Evolutionary conservation across 805 yeast species (phyloP).

Genomic region (Myxozyma neglecta): DNA sequence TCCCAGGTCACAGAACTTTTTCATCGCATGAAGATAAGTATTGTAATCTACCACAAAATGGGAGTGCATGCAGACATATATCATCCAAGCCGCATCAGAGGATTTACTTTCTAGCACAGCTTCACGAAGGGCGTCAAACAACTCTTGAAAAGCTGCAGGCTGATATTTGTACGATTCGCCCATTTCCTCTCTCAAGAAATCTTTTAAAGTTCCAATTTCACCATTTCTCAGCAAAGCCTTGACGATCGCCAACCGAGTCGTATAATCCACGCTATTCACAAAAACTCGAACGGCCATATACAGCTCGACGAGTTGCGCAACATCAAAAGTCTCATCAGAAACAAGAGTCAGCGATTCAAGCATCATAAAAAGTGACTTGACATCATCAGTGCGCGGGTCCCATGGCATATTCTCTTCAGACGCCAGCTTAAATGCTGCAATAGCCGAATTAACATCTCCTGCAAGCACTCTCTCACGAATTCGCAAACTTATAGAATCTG

Average conservation of each 20-base stretch:
- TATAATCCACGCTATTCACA: conserved; percentile 43
- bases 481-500: conserved; percentile 23
- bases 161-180: conserved; percentile 32
- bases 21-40: conserved; percentile 58
- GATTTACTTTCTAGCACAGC: conserved; percentile 46
- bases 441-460: conserved; percentile 21
- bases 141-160: conserved; percentile 40
- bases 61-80: conserved; percentile 58
- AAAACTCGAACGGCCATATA: conserved; percentile 49
- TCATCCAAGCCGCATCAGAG: conserved; percentile 53
- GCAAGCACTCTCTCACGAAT: conserved; percentile 29
- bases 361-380: conserved; percentile 32
- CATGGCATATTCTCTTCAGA: conserved; percentile 30
- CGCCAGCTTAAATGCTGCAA: conserved; percentile 24
- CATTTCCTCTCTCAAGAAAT: conserved; percentile 48
- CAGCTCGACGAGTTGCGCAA: conserved; percentile 33
- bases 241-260: conserved; percentile 45
- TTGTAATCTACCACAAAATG: conserved; percentile 60
- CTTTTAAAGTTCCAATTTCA: conserved; percentile 46
- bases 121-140: conserved; percentile 48
- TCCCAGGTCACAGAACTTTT: conserved; percentile 52
- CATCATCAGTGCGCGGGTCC: conserved; percentile 29
- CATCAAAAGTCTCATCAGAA: conserved; percentile 19
- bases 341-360: conserved; percentile 19
- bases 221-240: conserved; percentile 42